A percentile compares a stretch with the other conserved stretches of the same genome.
Conservation (phyloP, 768 basidiomycete species). For the Dacryopinax primogenitus region DNA sequence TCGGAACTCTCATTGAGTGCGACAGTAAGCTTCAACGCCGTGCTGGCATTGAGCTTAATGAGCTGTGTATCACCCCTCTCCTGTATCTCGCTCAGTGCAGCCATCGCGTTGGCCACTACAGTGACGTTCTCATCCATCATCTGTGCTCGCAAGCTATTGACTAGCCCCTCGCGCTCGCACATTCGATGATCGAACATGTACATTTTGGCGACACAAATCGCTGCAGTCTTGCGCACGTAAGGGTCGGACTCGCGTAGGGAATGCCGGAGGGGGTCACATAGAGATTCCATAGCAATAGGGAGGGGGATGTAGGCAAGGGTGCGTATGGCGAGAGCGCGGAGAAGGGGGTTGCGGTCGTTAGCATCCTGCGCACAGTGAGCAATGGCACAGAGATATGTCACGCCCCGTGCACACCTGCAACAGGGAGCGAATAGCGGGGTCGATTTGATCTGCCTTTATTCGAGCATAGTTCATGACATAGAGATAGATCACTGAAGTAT, state of each 20-base stretch:
- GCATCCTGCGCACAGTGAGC: constrained; percentile 55
- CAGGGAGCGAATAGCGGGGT: constrained; percentile 80
- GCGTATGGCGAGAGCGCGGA: constrained; percentile 90
- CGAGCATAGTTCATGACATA: constrained; percentile 96
- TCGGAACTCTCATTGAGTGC: constrained; percentile 95
- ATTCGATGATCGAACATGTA: constrained; percentile 77
- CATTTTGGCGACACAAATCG: constrained; percentile 92
- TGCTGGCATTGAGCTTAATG: constrained; percentile 73
- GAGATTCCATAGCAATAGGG: constrained; percentile 68
- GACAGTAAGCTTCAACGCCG: constrained; percentile 78
- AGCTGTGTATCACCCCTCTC: constrained; percentile 91
- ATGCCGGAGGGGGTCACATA: constrained; percentile 82
- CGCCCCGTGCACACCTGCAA: constrained; percentile 47
- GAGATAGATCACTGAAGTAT: constrained; percentile 77
- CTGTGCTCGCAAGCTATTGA: constrained; percentile 79
- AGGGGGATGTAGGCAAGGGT: constrained; percentile 99
- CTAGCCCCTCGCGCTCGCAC: constrained; percentile 82
- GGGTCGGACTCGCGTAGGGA: constrained; percentile 89
- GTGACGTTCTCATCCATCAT: constrained; percentile 91
- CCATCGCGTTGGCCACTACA: constrained; percentile 94
- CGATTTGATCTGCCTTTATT: constrained; percentile 84
- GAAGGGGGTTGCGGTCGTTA: constrained; percentile 88
- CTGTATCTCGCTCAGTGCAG: constrained; percentile 90
- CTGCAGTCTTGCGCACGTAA: constrained; percentile 96
- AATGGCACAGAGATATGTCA: constrained; percentile 16